Conservation (phyloP, 495 filamentous ascomycete species). For the Parathielavia hyrcaniae region DNA sequence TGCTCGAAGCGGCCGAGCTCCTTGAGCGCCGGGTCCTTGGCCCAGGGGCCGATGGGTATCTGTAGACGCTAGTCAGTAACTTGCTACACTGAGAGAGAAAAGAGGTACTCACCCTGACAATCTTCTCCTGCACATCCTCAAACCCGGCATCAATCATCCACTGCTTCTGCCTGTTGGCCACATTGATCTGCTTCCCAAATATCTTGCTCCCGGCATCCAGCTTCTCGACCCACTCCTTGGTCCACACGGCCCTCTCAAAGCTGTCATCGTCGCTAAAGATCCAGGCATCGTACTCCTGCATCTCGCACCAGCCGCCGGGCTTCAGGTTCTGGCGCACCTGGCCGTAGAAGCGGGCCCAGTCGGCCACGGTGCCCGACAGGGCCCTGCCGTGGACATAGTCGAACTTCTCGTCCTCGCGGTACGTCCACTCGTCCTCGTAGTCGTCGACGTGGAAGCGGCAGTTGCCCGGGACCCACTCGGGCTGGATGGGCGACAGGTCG, state of each 20-base stretch:
- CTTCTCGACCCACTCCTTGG: conserved; percentile 42
- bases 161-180: conserved; percentile 37
- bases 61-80: conserved; percentile 25
- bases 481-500: conserved; percentile 39
- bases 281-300: conserved; percentile 43
- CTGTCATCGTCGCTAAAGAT: conserved; percentile 49
- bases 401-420: conserved; percentile 42
- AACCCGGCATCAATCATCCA: conserved; percentile 40
- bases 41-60: conserved; percentile 50
- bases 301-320: conserved; percentile 57
- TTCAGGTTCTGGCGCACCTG: conserved; percentile 47
- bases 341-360: conserved; percentile 51
- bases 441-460: conserved; percentile 54
- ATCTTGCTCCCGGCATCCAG: conserved; percentile 40
- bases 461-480: conserved; percentile 45
- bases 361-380: conserved; percentile 50
- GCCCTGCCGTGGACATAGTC: conserved; percentile 60
- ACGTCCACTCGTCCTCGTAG: conserved; percentile 52
- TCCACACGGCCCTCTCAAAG: conserved; percentile 38
- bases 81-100: neutral
- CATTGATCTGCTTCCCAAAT: conserved; percentile 44
- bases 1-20: conserved; percentile 42
- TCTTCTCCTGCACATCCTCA: conserved; percentile 34
- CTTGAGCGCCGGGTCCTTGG: conserved; percentile 44
- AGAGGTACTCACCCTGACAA: conserved; percentile 24